These are phyloP conservation scores for Aspergillus calidoustus DNA, from an alignment of 2,329 filamentous ascomycete genomes.

Conservation along the genomic window DNA sequence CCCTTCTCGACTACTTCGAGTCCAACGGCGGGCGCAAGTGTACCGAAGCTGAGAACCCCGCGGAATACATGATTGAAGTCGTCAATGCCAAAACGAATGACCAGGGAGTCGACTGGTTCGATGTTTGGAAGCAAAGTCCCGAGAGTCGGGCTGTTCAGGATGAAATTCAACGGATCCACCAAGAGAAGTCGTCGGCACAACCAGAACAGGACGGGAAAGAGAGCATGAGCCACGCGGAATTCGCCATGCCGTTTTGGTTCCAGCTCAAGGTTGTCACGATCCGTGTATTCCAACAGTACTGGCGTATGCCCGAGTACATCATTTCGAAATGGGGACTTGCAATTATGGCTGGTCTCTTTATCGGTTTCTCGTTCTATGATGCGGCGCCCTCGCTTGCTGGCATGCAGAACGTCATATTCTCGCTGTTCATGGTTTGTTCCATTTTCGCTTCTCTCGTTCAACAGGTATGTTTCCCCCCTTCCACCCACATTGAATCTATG, in stretches of 20 bases:
- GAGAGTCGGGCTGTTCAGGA: conserved; percentile 56
- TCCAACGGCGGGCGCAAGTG: conserved; percentile 63
- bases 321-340: conserved; percentile 77
- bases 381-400: conserved; percentile 74
- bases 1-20: conserved; percentile 66
- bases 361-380: conserved; percentile 79
- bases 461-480: not conserved
- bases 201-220: not conserved
- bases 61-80: conserved; percentile 69
- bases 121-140: conserved; percentile 60
- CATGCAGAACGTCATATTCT: conserved; percentile 82
- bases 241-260: conserved; percentile 70
- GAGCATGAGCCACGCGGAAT: conserved; percentile 55
- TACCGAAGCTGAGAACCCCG: conserved; percentile 66
- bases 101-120: conserved; percentile 54
- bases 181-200: conserved; percentile 29
- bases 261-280: conserved; percentile 70
- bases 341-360: conserved; percentile 67
- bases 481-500: not conserved
- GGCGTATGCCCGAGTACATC: conserved; percentile 83
- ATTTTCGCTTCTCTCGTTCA: conserved; percentile 61
- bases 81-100: conserved; percentile 63
- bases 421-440: conserved; percentile 78
- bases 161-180: conserved; percentile 52
- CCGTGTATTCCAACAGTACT: conserved; percentile 87